Conservation (phyloP, 208 protist genomes). For the Blastocrithidia nonstop region DNA sequence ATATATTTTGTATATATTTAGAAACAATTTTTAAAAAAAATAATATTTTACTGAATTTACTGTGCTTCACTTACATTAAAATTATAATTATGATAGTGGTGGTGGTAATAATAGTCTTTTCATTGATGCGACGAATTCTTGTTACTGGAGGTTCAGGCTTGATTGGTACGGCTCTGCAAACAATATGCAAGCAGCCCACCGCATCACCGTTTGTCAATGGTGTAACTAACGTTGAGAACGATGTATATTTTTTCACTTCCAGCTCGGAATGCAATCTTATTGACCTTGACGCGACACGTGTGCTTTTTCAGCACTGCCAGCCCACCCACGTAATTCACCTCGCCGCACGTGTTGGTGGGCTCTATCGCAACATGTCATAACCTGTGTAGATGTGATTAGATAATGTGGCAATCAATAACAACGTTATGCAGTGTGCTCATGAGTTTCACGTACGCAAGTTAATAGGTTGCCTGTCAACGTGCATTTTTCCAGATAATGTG, state of each 20-base stretch:
- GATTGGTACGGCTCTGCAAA: constrained; percentile 74
- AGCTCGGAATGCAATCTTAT: constrained; percentile 75
- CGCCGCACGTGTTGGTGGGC: constrained; percentile 78
- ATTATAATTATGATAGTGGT: not conserved
- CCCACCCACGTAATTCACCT: constrained; percentile 93
- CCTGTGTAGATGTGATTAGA: constrained; percentile 69
- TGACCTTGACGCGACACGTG: constrained; percentile 17
- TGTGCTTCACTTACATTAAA: constrained; percentile 3
- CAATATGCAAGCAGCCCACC: constrained; percentile 6
- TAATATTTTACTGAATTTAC: constrained; percentile 2
- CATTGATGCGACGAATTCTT: too few relatives aligned
- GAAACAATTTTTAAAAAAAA: not conserved
- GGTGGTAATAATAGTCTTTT: too few relatives aligned
- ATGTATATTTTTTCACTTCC: constrained; percentile 75
- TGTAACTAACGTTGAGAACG: too few relatives aligned
- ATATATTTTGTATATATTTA: not conserved
- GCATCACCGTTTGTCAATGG: too few relatives aligned
- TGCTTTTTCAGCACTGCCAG: constrained; percentile 63
- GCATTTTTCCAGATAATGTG: constrained; percentile 91
- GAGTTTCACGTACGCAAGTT: constrained; percentile 13
- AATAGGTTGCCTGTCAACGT: constrained; percentile 14
- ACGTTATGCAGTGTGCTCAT: constrained; percentile 58
- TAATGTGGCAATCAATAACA: constrained; percentile 79
- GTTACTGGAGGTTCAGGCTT: constrained; percentile 86
- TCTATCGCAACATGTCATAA: constrained; percentile 84